These are phyloP conservation scores for Rubus idaeus DNA, from an alignment of 306 rosid species.

Conservation along the genomic window DNA sequence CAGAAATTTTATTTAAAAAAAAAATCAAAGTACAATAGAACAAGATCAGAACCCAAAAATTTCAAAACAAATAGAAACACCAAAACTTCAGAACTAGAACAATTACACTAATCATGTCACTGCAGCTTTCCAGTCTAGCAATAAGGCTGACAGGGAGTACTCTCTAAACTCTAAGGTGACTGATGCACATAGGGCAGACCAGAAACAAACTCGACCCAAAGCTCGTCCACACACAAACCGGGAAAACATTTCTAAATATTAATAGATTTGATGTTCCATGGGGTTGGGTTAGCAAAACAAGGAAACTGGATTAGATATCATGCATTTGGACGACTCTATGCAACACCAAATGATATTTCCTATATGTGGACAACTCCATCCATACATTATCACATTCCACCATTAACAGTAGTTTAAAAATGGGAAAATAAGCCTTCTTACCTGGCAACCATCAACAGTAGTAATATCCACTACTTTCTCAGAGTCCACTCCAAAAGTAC, in stretches of 20 bases:
- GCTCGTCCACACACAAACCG: not conserved
- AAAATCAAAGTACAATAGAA: no score
- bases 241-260: not conserved
- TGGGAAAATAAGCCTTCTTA: conserved; percentile 32
- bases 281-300: not conserved
- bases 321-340: not conserved
- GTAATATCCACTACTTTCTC: conserved; percentile 80
- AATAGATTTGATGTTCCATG: not conserved
- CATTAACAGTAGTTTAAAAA: not conserved
- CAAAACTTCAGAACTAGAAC: no score
- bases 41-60: no score
- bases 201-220: no score
- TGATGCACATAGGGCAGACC: no score
- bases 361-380: not conserved
- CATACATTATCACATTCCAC: not conserved
- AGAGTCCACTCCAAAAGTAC: conserved; percentile 65
- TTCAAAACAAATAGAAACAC: no score
- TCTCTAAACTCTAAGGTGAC: no score
- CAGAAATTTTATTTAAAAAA: no score
- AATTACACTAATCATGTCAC: no score
- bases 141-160: no score
- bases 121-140: no score
- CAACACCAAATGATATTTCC: not conserved
- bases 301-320: not conserved
- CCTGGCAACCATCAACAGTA: conserved; percentile 98